Evolutionary conservation across 768 basidiomycete species (phyloP).

Genomic region (Boletus eberwhitei): DNA sequence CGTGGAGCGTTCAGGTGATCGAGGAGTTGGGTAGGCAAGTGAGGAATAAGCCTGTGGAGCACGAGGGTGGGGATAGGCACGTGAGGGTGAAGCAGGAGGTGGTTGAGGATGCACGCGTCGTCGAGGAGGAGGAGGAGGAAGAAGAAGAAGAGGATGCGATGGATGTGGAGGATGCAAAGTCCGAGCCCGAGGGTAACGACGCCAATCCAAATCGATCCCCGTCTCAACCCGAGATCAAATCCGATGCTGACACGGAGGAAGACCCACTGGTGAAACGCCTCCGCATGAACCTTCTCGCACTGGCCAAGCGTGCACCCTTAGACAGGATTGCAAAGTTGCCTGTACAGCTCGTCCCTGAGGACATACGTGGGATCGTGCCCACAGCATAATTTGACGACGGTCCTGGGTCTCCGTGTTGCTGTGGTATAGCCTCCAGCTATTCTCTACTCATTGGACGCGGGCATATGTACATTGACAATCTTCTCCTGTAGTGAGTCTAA

Average conservation of each 20-base stretch:
- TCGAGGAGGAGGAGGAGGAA: neutral
- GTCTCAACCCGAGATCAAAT: neutral
- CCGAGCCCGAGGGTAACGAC: neutral
- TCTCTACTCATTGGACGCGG: neutral
- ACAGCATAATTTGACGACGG: constrained; percentile 28
- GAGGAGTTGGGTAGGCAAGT: constrained; percentile 31
- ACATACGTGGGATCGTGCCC: constrained; percentile 62
- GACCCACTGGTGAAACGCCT: constrained; percentile 53
- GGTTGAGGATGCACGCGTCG: neutral
- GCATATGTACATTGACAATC: neutral
- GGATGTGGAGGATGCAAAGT: constrained; percentile 25
- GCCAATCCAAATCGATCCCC: neutral
- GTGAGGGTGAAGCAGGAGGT: constrained; percentile 16
- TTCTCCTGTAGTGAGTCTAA: constrained; percentile 9
- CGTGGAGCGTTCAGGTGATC: constrained; percentile 54
- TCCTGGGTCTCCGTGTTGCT: neutral
- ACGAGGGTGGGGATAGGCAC: neutral
- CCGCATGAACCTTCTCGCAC: constrained; percentile 69
- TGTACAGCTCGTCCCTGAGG: constrained; percentile 61
- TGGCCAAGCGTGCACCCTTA: constrained; percentile 74
- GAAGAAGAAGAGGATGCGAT: constrained; percentile 14
- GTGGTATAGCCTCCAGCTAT: neutral
- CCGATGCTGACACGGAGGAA: constrained; percentile 31
- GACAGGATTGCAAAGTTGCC: constrained; percentile 66
- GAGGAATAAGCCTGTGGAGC: neutral